Conservation (phyloP, 306 rosid species). For the Rosa multiflora region DNA sequence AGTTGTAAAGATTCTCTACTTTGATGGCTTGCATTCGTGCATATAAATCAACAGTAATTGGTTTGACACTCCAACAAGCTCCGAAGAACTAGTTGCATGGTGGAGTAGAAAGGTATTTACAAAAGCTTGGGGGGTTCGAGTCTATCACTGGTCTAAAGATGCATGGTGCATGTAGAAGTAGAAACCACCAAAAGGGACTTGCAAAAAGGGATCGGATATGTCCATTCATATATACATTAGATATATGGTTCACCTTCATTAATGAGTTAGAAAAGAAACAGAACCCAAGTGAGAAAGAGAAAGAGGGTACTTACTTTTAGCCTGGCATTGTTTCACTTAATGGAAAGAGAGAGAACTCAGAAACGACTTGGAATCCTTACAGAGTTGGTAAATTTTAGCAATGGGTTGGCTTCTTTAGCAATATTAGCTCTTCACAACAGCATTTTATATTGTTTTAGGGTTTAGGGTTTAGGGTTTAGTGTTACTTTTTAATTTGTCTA, state of each 20-base stretch:
- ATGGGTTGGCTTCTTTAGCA: constrained; percentile 18
- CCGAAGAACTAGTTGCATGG: neutral
- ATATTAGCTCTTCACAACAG: neutral
- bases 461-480: neutral
- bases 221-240: neutral
- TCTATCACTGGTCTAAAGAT: neutral
- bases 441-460: constrained; percentile 1
- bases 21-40: neutral
- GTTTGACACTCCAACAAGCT: neutral
- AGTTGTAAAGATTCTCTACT: neutral
- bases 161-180: constrained; percentile 14
- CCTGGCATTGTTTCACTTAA: constrained; percentile 10
- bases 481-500: constrained; percentile 26
- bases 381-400: constrained; percentile 6
- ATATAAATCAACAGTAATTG: neutral
- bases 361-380: neutral
- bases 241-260: constrained; percentile 22
- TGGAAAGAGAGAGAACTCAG: neutral
- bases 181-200: constrained; percentile 7
- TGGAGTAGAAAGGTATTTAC: neutral
- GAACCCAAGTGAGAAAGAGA: constrained; percentile 5
- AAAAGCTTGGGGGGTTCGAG: neutral
- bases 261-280: neutral
- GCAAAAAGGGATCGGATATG: neutral
- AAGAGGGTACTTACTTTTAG: constrained; percentile 19